Evolutionary conservation across 78 protist species (phyloP), one percentile per base, ranked within the genome.

Genomic region (Blattamonas nauphoetae): DNA sequence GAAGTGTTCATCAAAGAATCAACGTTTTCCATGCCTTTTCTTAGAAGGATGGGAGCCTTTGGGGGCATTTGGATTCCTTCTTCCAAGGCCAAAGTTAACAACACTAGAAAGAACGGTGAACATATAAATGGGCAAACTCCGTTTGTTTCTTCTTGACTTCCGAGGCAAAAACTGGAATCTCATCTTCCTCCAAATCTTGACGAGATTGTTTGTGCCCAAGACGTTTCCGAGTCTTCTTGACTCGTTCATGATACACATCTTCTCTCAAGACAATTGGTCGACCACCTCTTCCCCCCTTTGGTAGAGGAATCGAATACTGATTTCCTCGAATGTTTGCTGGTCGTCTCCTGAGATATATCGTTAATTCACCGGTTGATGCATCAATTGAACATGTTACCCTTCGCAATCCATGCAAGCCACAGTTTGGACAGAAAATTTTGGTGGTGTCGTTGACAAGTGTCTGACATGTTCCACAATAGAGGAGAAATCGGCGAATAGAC

Each of bases 401-500:
- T 55, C 71, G 11, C 71, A 55, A 21, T 55, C 38, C 38, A 55
- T 55, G 21, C 11, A 21, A 55, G 35, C 83, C 83, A 32, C 83
- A 79, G 5, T 11, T 6, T 5, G 83, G 83, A 11, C 83, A 79
- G 83, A 79, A 79, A 6, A 11, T 5, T 32, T 33, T 32, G 5
- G 83, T 79, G 33, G 35, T 79, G 35, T 79, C 83, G 44, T 79
- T 79, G 44, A 79, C 83, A 6, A 79, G 21, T 11, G 83, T 79
- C 41, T 34, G 5, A 11, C 83, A 79, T 5, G 83, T 11, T 32
- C 29, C 32, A 11, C 83, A 79, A 11, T 32, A 11, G 35, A 79
- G 83, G 29, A 79, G 32, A 32, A 32, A 34, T 11, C 33, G 5
- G 29, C 83, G n/a, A 11, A 79, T 11, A 79, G 44, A 32, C 32